Base-by-base conservation (phyloP, 2,329 filamentous ascomycete genomes). In the Hymenoscyphus fraxineus region DNA sequence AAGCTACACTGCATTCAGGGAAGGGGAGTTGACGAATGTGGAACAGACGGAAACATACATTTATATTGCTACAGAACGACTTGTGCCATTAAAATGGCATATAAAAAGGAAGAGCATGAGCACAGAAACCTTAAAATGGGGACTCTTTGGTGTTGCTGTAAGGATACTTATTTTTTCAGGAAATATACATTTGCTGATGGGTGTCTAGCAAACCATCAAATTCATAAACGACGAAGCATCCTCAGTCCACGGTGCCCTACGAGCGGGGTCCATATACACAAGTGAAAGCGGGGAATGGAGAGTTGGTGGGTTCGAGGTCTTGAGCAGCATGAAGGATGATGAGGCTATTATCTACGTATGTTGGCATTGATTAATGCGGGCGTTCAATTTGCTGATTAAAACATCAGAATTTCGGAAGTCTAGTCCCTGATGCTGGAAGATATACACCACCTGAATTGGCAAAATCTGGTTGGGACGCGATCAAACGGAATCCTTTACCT, bases 241-340 rank as follows among this genome's bases (percentile, higher is more conserved):
- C 2, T 97, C 93, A 0, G 90, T 99, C 60, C 95, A 99, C 73
- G 95, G 93, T 59, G 92, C 87, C 72, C 81, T 99, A 61, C 88
- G 91, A 67, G 90, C 91, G 22, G 90, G 91, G 0, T 97, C 94
- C 0, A 83, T 99, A 68, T 99, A 93, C 77, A 95, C 92, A 3
- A 93, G 92, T 66, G 94, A 98, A 75, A 97, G 95, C 74, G 95
- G 95, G 64, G 95, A 99, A 78, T 99, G 95, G 95, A 98, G 96
- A 74, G 80, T 99, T 1, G 93, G 90, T 22, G 95, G 95, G 0
- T 96, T 99, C 71, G 95, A 99, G 70, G 85, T 97, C 5, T 78
- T 98, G 65, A 98, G 93, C 78, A 97, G 90, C 44, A 88, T 98
- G 79, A 98, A 97, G 73, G 95, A 98, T 64, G 93, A 98, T 67